Evolutionary conservation across 2,329 filamentous ascomycete species (phyloP).

Genomic region (Scolecobasidium constrictum): DNA sequence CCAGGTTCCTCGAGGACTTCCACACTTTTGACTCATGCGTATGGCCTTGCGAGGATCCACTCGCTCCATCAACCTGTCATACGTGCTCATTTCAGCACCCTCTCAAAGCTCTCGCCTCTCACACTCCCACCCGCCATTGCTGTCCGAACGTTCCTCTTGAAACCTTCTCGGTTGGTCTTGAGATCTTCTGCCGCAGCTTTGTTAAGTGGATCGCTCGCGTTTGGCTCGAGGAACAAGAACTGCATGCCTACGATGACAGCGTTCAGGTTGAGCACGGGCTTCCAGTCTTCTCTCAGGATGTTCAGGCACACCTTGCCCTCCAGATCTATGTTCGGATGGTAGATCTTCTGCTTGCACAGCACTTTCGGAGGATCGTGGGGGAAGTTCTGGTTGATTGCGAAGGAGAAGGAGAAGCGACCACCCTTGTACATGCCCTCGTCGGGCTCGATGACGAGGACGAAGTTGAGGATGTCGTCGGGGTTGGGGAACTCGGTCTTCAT

Average conservation of each 20-base stretch:
- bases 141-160: conserved; percentile 80
- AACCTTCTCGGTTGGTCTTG: conserved; percentile 71
- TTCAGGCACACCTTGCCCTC: conserved; percentile 98
- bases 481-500: conserved; percentile 77
- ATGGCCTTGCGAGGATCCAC: no score
- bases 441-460: conserved; percentile 68
- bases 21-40: no score
- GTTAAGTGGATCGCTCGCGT: conserved; percentile 93
- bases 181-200: conserved; percentile 95
- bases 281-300: conserved; percentile 97
- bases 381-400: conserved; percentile 88
- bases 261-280: conserved; percentile 92
- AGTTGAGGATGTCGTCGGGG: conserved; percentile 78
- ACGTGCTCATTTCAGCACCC: conserved; percentile 55
- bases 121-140: conserved; percentile 75
- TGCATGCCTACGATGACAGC: conserved; percentile 92
- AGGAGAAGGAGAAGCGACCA: conserved; percentile 79
- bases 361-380: conserved; percentile 97
- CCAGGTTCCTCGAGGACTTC: no score
- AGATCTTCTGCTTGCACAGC: conserved; percentile 94
- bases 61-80: no score
- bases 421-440: conserved; percentile 85
- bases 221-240: conserved; percentile 97
- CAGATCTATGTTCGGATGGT: conserved; percentile 96
- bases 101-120: conserved; percentile 63